Evolutionary conservation across 2,329 filamentous ascomycete genomes (phyloP), one percentile per base, ranked within the genome.

Genomic region (Fusarium equiseti): DNA sequence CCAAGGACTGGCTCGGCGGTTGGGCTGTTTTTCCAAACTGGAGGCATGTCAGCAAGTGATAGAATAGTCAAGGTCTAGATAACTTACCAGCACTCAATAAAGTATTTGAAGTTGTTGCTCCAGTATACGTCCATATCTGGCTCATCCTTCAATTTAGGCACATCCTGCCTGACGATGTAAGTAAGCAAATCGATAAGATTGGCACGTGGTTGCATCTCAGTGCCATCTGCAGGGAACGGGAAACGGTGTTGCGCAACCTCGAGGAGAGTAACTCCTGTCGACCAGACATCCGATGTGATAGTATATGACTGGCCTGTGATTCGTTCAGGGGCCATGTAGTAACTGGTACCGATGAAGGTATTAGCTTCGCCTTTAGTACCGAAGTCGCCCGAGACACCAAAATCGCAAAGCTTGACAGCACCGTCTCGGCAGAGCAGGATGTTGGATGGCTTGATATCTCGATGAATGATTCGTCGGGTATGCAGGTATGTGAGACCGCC

Each of bases 161-260:
- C 97, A 6, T 93, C 91, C 80, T 99, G 96, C 73, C 94, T 91
- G 46, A 99, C 96, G 78, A 99, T 99, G 79, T 98, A 99, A 15
- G 96, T 99, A 66, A 99, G 85, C 13, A 99, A 87, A 79, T 99
- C 96, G 74, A 99, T 98, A 68, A 98, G 84, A 12, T 95, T 95
- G 42, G 96, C 95, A 66, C 92, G 90, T 18, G 95, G 95, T 79
- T 97, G 94, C 90, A 96, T 95, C 81, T 97, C 95, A 8, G 94
- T 97, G 56, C 95, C 95, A 77, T 98, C 96, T 10, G 95, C 95
- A 5, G 95, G 95, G 88, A 99, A 99, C 3, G 96, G 96, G 85
- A 99, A 99, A 58, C 96, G 91, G 81, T 99, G 95, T 79, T 99
- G 96, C 42, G 96, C 96, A n/a, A 99, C 96, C 83, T 99, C 96